Evolutionary conservation across 352 stramenopile genomes (phyloP), one percentile per base, ranked within the genome.

Genomic region (Chrysophaeum taylorii): DNA sequence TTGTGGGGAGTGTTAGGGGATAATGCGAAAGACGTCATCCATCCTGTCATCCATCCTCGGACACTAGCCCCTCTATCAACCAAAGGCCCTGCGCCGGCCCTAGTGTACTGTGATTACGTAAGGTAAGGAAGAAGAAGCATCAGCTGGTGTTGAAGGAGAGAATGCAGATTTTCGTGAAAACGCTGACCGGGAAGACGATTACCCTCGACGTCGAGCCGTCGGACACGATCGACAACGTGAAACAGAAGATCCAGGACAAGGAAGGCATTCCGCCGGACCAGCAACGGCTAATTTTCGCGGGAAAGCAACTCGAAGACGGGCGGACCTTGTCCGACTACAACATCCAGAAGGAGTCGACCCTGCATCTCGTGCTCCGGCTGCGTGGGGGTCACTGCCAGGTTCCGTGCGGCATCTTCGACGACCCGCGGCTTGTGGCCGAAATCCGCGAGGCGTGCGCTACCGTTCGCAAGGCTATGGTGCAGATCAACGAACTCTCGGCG

Each of bases 181-280:
- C 86, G 25, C 73, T 91, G 21, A 91, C 86, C 52, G 95, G 94
- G 75, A 98, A 98, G 82, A 99, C 94, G 75, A 98, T 99, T 86
- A 98, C 95, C 70, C 84, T 98, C 53, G 94, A 98, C 86, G 94
- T 98, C 39, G 95, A 99, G 84, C 92, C 95, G 50, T 96, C 89
- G 45, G 94, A 99, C 82, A 96, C 90, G 73, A 98, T 98, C 87
- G 93, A 97, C 82, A 97, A 96, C 87, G 92, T 98, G 74, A 98
- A 98, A 87, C 86, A 92, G 74, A 98, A 98, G 90, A 98, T 98
- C 80, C 94, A 98, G 85, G 94, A 99, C 88, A 98, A 98, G 88
- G 95, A 98, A 79, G 94, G 94, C 73, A 98, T 98, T 75, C 94
- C 92, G 41, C 92, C 93, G 75, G 93, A 98, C 88, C 93, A 98